Evolutionary conservation across 192 early-diverging fungal species (phyloP).

Genomic region (Coemansia guatemalensis): DNA sequence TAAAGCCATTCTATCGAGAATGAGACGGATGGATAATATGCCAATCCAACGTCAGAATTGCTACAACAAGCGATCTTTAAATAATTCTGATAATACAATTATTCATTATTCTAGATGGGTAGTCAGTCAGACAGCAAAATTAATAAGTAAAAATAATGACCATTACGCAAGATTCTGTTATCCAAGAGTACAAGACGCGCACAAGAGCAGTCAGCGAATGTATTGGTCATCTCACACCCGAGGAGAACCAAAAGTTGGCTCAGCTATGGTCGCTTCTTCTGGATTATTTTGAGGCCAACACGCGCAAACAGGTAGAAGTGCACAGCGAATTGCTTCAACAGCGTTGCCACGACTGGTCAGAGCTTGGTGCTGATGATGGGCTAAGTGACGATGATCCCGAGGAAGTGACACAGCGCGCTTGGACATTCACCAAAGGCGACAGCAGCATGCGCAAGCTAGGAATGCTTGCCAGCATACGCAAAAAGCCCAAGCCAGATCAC

Average conservation of each 20-base stretch:
- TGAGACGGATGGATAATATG: no score
- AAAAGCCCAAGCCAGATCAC: conserved; percentile 12
- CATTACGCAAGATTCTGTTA: conserved; percentile 41
- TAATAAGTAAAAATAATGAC: conserved; percentile 14
- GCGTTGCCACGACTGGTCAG: conserved; percentile 26
- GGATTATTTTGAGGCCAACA: conserved; percentile 20
- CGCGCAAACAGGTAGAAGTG: conserved; percentile 27
- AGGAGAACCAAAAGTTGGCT: conserved; percentile 31
- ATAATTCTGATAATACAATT: background rate
- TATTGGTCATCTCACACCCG: conserved; percentile 27
- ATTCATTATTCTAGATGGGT: background rate
- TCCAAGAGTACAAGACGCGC: conserved; percentile 33
- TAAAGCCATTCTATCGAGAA: no score
- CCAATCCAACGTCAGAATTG: no score
- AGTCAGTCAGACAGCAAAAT: background rate
- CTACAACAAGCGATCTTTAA: no score
- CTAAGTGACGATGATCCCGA: conserved; percentile 16
- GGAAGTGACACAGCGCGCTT: conserved; percentile 24
- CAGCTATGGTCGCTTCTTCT: conserved; percentile 39
- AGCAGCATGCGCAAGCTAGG: conserved; percentile 17
- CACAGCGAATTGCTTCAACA: conserved; percentile 28
- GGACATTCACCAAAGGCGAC: conserved; percentile 45
- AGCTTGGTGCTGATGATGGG: conserved; percentile 15
- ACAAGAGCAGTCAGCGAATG: conserved; percentile 11
- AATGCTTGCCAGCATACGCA: background rate